phyloP scores from a whole-genome alignment of 345 rosid species.

The Populus simonii region DNA sequence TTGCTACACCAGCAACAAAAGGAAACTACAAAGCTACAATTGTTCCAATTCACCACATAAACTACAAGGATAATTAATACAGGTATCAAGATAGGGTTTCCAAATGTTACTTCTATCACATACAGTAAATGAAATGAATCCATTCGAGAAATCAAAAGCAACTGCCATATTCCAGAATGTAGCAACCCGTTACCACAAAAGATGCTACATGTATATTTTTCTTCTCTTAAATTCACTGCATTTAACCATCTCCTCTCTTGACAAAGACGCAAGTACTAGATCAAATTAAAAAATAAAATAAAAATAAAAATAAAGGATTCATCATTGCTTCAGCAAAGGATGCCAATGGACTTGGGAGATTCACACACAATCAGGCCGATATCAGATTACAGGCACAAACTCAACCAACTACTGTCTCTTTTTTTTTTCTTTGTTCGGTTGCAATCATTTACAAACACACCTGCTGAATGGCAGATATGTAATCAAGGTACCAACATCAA shows the following conservation, averaged over 20 bases:
- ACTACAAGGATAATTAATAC: too few species aligned
- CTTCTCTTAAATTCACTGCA: not conserved
- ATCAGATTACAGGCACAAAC: not conserved
- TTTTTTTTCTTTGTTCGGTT: not conserved
- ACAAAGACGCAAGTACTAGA: not conserved
- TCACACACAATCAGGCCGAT: not conserved
- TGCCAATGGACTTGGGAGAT: not conserved
- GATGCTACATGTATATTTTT: not conserved
- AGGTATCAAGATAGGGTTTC: not conserved
- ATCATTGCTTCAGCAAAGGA: not conserved
- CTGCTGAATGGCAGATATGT: conserved; percentile 10
- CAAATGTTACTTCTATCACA: not conserved
- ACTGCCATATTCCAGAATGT: not conserved
- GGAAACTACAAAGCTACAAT: not conserved
- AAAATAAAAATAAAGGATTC: not conserved
- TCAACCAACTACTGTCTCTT: not conserved
- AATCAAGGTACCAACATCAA: conserved; percentile 3
- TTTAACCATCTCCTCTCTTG: not conserved
- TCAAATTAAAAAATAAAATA: not conserved
- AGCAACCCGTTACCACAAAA: not conserved
- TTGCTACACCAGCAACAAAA: not conserved
- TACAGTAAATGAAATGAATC: not conserved
- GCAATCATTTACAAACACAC: conserved; percentile 13
- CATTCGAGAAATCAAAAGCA: not conserved
- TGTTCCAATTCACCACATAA: not conserved